Evolutionary conservation across 164 flowering plant genomes (phyloP), one percentile per base, ranked within the genome.

Genomic region (Taxillus chinensis): DNA sequence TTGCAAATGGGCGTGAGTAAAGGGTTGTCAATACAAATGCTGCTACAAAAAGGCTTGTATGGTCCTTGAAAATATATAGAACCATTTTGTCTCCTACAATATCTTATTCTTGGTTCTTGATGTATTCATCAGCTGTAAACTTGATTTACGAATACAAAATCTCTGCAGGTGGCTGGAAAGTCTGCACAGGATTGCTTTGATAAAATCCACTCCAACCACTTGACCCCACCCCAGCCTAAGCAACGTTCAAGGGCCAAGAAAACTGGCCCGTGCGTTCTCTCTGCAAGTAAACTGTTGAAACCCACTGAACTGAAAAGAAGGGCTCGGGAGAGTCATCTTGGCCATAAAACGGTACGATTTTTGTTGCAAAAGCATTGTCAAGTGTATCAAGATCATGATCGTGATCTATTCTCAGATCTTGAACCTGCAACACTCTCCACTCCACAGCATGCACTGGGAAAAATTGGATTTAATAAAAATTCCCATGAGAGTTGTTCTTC

Each of bases 141-240:
- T 27, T 27, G 27, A 27, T 27, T 27, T 27, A 27, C 27, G 27
- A 27, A 43, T 43, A 43, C 46, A 43, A 43, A 43, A 51, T 51
- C 3, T 39, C 17, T 54, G 63, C 82, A 92, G 98, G 98, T 92
- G 48, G 89, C 95, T 51, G 95, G 97, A 67, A 93, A 93, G 73
- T 83, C 95, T 49, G 89, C 95, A 9, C 82, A 85, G 57, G 97
- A 90, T 12, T 90, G 98, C 74, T 90, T 90, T 64, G 79, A 88
- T 57, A 84, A 77, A 67, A 57, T 90, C 66, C 80, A 90, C 59
- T 79, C 83, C 17, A 80, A 77, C 48, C 72, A 75, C 45, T 15
- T 60, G 52, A 90, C 97, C 48, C 98, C 97, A 60, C 73, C 80
- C 59, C 83, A 73, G 53, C 75, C 74, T 37, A 79, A 48, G 43